Evolutionary conservation across 345 rosid genomes (phyloP).

Genomic region (Hibiscus tridactylites): DNA sequence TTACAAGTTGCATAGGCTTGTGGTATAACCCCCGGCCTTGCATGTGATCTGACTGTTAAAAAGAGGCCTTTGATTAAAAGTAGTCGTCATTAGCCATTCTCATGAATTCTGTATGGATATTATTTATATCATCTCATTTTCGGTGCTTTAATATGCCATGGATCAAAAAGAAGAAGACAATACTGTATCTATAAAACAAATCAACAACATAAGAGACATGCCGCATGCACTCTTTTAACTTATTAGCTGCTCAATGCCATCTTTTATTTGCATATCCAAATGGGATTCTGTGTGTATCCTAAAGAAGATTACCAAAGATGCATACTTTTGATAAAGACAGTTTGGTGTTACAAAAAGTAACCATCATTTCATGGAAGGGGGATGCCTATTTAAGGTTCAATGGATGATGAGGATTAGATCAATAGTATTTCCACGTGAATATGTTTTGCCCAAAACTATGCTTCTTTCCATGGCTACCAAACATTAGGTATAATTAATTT

Average conservation of each 20-base stretch:
- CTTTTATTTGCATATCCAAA: neutral
- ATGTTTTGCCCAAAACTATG: slow-evolving; percentile 10
- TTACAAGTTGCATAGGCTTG: slow-evolving; percentile 6
- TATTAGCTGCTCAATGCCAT: slow-evolving; percentile 19
- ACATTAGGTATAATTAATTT: neutral
- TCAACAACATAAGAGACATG: too few species aligned
- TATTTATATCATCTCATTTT: neutral
- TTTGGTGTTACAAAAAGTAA: slow-evolving; percentile 15
- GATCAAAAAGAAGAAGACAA: neutral
- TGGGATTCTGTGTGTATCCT: neutral
- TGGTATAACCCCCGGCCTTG: slow-evolving; percentile 13
- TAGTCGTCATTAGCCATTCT: neutral
- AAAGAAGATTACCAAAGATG: slow-evolving; percentile 15
- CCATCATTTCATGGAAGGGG: slow-evolving; percentile 9
- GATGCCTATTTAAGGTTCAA: slow-evolving; percentile 7
- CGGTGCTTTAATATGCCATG: neutral
- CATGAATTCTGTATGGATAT: neutral
- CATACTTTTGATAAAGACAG: slow-evolving; percentile 27
- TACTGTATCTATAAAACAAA: neutral
- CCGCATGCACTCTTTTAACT: slow-evolving; percentile 8
- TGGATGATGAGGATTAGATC: slow-evolving; percentile 12
- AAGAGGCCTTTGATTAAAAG: neutral
- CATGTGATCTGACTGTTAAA: slow-evolving; percentile 19
- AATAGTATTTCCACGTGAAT: slow-evolving; percentile 4
- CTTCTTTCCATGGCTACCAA: neutral